Conservation (phyloP, 2,329 filamentous ascomycete genomes). For the Xylaria sp. region DNA sequence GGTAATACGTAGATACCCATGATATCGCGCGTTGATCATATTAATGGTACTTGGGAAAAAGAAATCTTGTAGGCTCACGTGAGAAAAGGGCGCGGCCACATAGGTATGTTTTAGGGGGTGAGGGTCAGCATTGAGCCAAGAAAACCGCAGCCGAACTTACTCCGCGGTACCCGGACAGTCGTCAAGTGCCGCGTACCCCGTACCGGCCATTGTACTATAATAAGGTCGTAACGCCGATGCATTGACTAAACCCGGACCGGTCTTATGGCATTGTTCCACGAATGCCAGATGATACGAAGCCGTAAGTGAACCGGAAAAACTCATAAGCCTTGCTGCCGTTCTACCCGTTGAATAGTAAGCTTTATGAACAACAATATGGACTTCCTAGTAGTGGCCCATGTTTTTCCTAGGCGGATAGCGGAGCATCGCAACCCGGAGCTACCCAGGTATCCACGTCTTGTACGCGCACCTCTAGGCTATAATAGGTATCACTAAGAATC, state of each 20-base stretch:
- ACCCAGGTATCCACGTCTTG: slow-evolving; percentile 4
- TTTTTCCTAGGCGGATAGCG: slow-evolving; percentile 12
- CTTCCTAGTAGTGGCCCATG: slow-evolving; percentile 4
- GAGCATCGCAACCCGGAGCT: slow-evolving; percentile 12
- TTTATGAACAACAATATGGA: background rate
- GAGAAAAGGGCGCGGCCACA: no score
- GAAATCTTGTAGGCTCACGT: no score
- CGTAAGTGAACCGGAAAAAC: slow-evolving; percentile 16
- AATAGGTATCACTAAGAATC: slow-evolving; percentile 6
- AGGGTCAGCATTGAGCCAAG: no score
- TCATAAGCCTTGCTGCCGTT: background rate
- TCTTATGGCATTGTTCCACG: slow-evolving; percentile 2
- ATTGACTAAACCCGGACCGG: background rate
- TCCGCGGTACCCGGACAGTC: background rate
- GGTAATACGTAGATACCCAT: no score
- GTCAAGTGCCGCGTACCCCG: background rate
- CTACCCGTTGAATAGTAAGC: slow-evolving; percentile 1
- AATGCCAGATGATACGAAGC: background rate
- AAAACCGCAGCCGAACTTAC: background rate
- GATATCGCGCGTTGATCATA: no score
- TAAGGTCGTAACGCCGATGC: slow-evolving; percentile 11
- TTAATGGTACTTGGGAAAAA: no score
- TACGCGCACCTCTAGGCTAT: background rate
- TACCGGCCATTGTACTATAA: slow-evolving; percentile 13
- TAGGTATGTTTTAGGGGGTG: no score